Percentiles rank a stretch among this genome's conserved stretches.
These are phyloP conservation scores for Curvularia hawaiiensis DNA, from an alignment of 2,329 filamentous ascomycete genomes.

Conservation along the genomic window DNA sequence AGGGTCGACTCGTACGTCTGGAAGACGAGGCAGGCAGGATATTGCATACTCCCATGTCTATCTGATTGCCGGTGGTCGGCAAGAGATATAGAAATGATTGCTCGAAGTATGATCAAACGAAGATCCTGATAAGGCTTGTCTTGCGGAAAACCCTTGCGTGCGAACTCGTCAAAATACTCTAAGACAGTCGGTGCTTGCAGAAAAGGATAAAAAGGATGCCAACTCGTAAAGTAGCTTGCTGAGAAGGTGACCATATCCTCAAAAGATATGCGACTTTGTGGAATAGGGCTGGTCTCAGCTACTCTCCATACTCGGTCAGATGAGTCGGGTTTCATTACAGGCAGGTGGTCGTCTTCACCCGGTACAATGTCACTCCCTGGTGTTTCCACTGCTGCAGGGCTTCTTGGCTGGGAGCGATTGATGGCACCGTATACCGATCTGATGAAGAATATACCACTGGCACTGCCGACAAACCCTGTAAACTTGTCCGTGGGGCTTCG, in stretches of 20 bases:
- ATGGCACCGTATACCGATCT: constrained; percentile 60
- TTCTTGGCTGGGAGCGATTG: constrained; percentile 31
- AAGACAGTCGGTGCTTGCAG: constrained; percentile 60
- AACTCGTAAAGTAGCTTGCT: constrained; percentile 61
- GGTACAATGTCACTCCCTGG: constrained; percentile 55
- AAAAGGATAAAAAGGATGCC: constrained; percentile 64
- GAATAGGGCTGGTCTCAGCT: constrained; percentile 37
- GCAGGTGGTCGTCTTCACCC: constrained; percentile 61
- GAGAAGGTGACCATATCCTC: constrained; percentile 58
- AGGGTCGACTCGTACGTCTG: constrained; percentile 57
- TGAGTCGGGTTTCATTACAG: constrained; percentile 26
- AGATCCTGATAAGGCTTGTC: constrained; percentile 32
- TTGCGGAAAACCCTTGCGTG: constrained; percentile 39
- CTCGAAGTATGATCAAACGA: constrained; percentile 54
- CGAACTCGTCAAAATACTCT: constrained; percentile 52
- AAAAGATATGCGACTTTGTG: constrained; percentile 45
- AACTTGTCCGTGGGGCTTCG: constrained; percentile 55
- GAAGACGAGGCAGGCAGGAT: constrained; percentile 56
- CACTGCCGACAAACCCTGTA: constrained; percentile 62
- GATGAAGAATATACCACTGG: constrained; percentile 65
- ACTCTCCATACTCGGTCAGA: constrained; percentile 32
- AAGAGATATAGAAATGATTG: constrained; percentile 60
- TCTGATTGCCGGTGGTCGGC: constrained; percentile 57
- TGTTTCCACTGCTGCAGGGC: constrained; percentile 24
- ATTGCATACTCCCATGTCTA: constrained; percentile 22